Conservation (phyloP, 805 yeast genomes). For the Sugiyamaella americana region DNA sequence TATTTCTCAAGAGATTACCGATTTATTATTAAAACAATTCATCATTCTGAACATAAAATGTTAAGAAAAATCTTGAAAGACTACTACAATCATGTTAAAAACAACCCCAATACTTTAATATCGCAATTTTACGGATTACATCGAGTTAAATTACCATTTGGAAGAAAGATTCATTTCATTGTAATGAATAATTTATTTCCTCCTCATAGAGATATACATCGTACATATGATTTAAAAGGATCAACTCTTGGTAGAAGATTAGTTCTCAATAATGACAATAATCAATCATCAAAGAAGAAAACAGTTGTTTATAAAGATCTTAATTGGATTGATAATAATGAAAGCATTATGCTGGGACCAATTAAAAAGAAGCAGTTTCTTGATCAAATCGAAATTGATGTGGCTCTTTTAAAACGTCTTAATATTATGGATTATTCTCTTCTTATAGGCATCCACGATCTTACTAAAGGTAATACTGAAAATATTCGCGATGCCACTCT, state of each 20-base stretch:
- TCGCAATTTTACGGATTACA: slow-evolving; percentile 97
- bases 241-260: slow-evolving; percentile 72
- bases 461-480: slow-evolving; percentile 49
- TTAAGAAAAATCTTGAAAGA: slow-evolving; percentile 65
- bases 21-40: slow-evolving; percentile 93
- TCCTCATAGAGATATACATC: slow-evolving; percentile 79
- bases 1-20: slow-evolving; percentile 91
- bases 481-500: slow-evolving; percentile 32
- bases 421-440: slow-evolving; percentile 96
- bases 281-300: slow-evolving; percentile 17
- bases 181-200: slow-evolving; percentile 98
- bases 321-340: slow-evolving; percentile 72
- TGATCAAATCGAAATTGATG: slow-evolving; percentile 70
- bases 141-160: slow-evolving; percentile 81
- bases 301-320: slow-evolving; percentile 69
- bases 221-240: slow-evolving; percentile 88
- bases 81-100: slow-evolving; percentile 73
- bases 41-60: slow-evolving; percentile 85
- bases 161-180: slow-evolving; percentile 79
- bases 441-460: slow-evolving; percentile 80
- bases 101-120: slow-evolving; percentile 79
- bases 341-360: slow-evolving; percentile 71
- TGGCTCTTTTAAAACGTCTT: slow-evolving; percentile 58
- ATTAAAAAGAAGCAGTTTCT: slow-evolving; percentile 52
- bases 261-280: too few relatives aligned